Percentiles rank a stretch among this genome's conserved stretches.
These are phyloP conservation scores for Petunia axillaris DNA, from an alignment of 257 asterid genomes.

Conservation along the genomic window DNA sequence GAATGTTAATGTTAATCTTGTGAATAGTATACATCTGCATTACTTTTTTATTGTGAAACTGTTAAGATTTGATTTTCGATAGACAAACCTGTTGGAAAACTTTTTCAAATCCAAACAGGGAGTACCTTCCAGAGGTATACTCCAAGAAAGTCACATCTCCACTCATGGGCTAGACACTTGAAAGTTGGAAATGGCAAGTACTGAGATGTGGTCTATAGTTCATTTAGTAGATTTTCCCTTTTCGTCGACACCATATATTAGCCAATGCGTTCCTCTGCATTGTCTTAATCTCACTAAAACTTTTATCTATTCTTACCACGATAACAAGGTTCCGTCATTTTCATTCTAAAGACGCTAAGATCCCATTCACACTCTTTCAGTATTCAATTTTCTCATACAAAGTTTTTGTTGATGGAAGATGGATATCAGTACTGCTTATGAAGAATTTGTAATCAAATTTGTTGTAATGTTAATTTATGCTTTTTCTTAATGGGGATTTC, in stretches of 20 bases:
- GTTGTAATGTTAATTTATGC: too few relatives aligned
- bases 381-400: not conserved
- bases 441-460: not conserved
- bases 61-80: too few relatives aligned
- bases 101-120: not conserved
- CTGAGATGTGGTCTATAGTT: conserved; percentile 37
- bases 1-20: too few relatives aligned
- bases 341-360: conserved; percentile 37
- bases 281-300: conserved; percentile 29
- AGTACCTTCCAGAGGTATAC: conserved; percentile 19
- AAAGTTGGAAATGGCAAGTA: conserved; percentile 3
- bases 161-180: conserved; percentile 19
- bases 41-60: too few relatives aligned
- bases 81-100: too few relatives aligned
- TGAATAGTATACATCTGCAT: too few relatives aligned
- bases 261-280: conserved; percentile 24
- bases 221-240: conserved; percentile 31
- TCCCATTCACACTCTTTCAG: not conserved
- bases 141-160: conserved; percentile 34
- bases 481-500: too few relatives aligned
- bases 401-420: too few relatives aligned
- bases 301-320: conserved; percentile 36
- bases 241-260: conserved; percentile 21
- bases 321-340: conserved; percentile 34
- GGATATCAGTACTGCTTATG: not conserved